Evolutionary conservation across 352 stramenopile genomes (phyloP).

Genomic region (Elongisporangium anandrum): DNA sequence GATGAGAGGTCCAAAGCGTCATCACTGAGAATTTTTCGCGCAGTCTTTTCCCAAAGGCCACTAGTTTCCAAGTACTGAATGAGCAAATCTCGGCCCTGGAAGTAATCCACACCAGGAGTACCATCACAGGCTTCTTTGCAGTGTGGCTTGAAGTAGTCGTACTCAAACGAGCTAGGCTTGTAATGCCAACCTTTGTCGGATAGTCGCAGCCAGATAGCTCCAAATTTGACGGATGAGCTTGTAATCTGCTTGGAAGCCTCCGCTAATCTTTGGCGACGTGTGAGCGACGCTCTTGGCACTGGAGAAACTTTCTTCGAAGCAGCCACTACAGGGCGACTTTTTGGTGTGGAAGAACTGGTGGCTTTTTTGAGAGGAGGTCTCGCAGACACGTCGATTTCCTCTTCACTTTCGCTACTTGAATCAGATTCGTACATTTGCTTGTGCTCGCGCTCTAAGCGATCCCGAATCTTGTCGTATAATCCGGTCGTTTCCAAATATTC

Average conservation of each 20-base stretch:
- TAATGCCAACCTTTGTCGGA: slow-evolving; percentile 51
- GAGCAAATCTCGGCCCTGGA: slow-evolving; percentile 29
- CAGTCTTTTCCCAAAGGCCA: slow-evolving; percentile 43
- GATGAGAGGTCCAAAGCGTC: slow-evolving; percentile 20
- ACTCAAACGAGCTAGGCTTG: slow-evolving; percentile 31
- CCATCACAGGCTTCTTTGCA: slow-evolving; percentile 31
- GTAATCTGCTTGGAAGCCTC: slow-evolving; percentile 12
- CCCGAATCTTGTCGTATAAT: slow-evolving; percentile 33
- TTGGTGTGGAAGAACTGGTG: too few relatives aligned
- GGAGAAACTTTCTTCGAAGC: too few relatives aligned
- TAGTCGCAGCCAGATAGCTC: slow-evolving; percentile 48
- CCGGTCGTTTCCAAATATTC: slow-evolving; percentile 28
- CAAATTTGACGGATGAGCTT: slow-evolving; percentile 49
- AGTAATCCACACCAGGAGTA: slow-evolving; percentile 41
- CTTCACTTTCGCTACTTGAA: slow-evolving; percentile 10
- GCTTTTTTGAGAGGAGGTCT: too few relatives aligned
- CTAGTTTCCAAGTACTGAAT: slow-evolving; percentile 48
- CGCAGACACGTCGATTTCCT: slow-evolving; percentile 12
- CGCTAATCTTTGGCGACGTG: neutral
- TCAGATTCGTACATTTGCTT: slow-evolving; percentile 6
- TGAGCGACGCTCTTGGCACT: too few relatives aligned
- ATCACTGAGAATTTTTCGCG: slow-evolving; percentile 29
- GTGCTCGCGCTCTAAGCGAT: slow-evolving; percentile 39
- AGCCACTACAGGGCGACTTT: too few relatives aligned
- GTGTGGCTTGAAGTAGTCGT: slow-evolving; percentile 67